phyloP scores from a whole-genome alignment of 176 grass and related monocot genomes.

The Oryza officinalis region DNA sequence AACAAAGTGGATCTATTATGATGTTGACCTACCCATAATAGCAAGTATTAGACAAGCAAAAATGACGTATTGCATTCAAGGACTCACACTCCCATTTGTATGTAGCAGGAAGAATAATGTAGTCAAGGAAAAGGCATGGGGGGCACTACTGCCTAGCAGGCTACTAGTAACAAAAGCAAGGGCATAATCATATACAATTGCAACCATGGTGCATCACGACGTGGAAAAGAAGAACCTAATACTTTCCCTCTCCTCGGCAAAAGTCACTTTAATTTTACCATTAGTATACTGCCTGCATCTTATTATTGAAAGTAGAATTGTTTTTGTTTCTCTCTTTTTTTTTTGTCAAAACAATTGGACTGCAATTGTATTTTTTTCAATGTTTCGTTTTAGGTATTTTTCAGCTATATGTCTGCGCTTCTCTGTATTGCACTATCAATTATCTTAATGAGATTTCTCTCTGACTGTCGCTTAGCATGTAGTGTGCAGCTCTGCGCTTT shows the following conservation, averaged over 20 bases:
- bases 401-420: neutral
- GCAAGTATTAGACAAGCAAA: slow-evolving; percentile 32
- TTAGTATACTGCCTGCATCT: slow-evolving; percentile 20
- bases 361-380: neutral
- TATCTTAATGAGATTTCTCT: neutral
- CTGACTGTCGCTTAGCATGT: neutral
- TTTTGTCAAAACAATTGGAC: neutral
- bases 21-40: slow-evolving; percentile 48
- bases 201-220: slow-evolving; percentile 44
- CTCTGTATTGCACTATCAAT: neutral
- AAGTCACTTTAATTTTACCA: slow-evolving; percentile 48
- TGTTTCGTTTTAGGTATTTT: neutral
- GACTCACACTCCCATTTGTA: slow-evolving; percentile 7
- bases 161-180: neutral
- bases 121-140: slow-evolving; percentile 15
- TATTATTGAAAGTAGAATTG: slow-evolving; percentile 17
- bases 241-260: slow-evolving; percentile 33
- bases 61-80: slow-evolving; percentile 24
- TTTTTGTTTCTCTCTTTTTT: neutral
- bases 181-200: slow-evolving; percentile 2
- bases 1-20: neutral
- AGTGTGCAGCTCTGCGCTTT: neutral
- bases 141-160: slow-evolving; percentile 20
- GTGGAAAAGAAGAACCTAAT: slow-evolving; percentile 55
- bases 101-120: slow-evolving; percentile 19